Evolutionary conservation across 2,329 filamentous ascomycete species (phyloP), one percentile per base, ranked within the genome.

Genomic region (Talaromyces sp.): DNA sequence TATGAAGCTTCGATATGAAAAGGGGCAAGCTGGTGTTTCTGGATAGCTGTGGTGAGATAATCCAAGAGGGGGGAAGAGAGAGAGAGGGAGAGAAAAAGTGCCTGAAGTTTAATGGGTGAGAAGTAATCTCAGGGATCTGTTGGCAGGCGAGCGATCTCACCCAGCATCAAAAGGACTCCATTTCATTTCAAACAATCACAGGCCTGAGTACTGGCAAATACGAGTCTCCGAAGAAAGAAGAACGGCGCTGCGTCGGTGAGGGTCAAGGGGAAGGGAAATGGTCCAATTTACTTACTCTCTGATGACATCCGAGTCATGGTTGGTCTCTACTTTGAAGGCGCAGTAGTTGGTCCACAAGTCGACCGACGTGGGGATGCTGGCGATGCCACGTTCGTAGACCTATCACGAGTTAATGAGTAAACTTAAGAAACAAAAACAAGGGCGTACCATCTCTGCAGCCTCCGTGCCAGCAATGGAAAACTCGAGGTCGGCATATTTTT

Each of bases 261-360:
- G 70, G 76, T 77, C 79, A 78, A 72, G 72, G 84, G 87, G 84
- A 80, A 83, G 82, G 87, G 87, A 87, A 58, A 52, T 31, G 58
- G 54, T 46, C 54, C 72, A 76, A 74, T 82, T 81, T 80, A 97
- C 94, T 97, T 96, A 99, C 94, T 97, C 94, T 96, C 94, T 88
- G 80, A 97, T 95, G 77, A 95, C 84, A 74, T 95, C 90, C 70
- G 91, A 85, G 74, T 96, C 92, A 79, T 99, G 94, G 68, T 90
- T 94, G 61, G 94, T 97, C 75, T 97, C 92, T 80, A 94, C 92
- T 77, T 97, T 97, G 85, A 97, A 97, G 70, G 88, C 85, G 80
- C 93, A 97, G 80, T 97, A 99, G 70, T 96, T 92, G 57, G 91
- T 90, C 94, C 94, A 99, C 62, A 99, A 82, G 74, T 99, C 94